Evolutionary conservation across 2,329 filamentous ascomycete species (phyloP).

Genomic region (Microcyclospora pomicola): DNA sequence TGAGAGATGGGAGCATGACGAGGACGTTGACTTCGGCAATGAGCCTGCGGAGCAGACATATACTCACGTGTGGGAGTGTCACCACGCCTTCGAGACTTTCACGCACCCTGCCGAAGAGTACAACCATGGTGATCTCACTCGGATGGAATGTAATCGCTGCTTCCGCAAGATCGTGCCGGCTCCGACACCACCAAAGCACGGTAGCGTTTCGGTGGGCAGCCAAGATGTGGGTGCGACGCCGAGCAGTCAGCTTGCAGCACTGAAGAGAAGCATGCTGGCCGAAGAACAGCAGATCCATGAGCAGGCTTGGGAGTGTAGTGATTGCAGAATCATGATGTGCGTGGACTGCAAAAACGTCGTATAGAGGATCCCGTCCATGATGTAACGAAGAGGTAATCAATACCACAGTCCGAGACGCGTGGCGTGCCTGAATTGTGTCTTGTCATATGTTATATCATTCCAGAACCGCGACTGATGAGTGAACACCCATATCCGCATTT

Average conservation of each 20-base stretch:
- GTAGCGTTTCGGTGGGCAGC: too few species aligned
- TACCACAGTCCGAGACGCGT: too few species aligned
- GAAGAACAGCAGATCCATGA: neutral
- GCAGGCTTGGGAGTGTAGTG: conserved; percentile 5
- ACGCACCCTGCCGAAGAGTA: conserved; percentile 1
- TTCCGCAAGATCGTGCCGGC: conserved; percentile 5
- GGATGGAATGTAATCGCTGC: conserved; percentile 15
- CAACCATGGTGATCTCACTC: conserved; percentile 9
- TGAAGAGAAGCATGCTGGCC: too few species aligned
- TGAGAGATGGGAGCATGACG: conserved; percentile 19
- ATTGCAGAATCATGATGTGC: conserved; percentile 8
- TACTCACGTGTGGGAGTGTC: conserved; percentile 16
- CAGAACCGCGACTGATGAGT: too few species aligned
- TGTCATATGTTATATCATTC: too few species aligned
- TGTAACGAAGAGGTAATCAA: too few species aligned
- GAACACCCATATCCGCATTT: too few species aligned
- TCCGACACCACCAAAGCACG: too few species aligned
- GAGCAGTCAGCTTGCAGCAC: too few species aligned
- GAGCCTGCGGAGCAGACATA: conserved; percentile 19
- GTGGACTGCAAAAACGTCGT: conserved; percentile 3
- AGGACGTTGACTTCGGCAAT: conserved; percentile 21
- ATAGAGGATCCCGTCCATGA: too few species aligned
- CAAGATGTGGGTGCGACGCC: too few species aligned
- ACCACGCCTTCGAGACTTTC: conserved; percentile 10
- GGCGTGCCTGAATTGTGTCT: too few species aligned